Evolutionary conservation across 2,329 filamentous ascomycete species (phyloP), one percentile per base, ranked within the genome.

Genomic region (Laburnicola sp.): DNA sequence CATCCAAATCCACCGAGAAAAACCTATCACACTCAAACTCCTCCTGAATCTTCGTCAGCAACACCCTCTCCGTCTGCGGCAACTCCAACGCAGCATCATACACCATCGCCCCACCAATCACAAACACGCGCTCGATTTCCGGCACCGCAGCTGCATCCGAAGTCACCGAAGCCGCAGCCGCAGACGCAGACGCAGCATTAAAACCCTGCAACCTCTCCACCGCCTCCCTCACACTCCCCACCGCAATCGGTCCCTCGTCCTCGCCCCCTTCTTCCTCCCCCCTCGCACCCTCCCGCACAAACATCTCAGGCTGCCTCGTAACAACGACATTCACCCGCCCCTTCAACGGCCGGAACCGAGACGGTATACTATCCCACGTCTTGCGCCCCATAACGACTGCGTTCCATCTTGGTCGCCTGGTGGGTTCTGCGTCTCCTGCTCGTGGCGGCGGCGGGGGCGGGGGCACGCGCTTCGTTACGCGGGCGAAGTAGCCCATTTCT

Each of bases 341-440:
- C 54, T 84, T 86, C 30, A 99, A 80, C 16, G 94, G 94, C 2
- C 91, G 82, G 70, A 94, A 91, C 45, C 80, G 82, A 5, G 78
- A 68, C 2, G 94, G 93, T 53, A 99, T 93, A 58, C 86, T 91
- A 45, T 96, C 91, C 87, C 93, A 99, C 0, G 94, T 99, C 75
- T 95, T 97, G 67, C 94, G 88, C 53, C 94, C 94, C 94, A 99
- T 99, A 62, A 99, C 87, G 45, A 97, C 89, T 16, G 89, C 88
- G 72, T 80, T 80, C n/a, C n/a, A n/a, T n/a, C n/a, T n/a, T n/a
- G n/a, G n/a, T n/a, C n/a, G n/a, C n/a, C n/a, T n/a, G n/a, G n/a
- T n/a, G n/a, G n/a, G n/a, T 56, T 10, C 50, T 60, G 46, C 48
- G 45, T 32, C 27, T 22, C 2, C 6, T 41, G 11, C 9, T 25